These are phyloP conservation scores for Stachybotrys chlorohalonatus DNA, from an alignment of 2,329 filamentous ascomycete species.

Conservation along the genomic window DNA sequence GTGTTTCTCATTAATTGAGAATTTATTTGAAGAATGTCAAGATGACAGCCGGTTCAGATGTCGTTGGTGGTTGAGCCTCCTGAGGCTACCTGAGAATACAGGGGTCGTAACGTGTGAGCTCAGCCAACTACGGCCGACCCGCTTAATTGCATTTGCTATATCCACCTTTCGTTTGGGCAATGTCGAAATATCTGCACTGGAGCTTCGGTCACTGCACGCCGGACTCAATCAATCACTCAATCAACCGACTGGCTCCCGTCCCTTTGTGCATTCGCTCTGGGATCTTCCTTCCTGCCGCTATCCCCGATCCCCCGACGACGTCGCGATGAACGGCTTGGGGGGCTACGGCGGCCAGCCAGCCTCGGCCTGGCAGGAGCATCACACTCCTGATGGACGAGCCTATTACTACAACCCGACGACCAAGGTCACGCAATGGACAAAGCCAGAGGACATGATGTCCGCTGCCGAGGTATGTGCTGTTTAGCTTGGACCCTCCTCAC, in stretches of 20 bases:
- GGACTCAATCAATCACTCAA: too few relatives aligned
- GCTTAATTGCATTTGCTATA: not conserved
- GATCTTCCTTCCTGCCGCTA: too few relatives aligned
- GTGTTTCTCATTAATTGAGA: too few relatives aligned
- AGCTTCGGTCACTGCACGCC: not conserved
- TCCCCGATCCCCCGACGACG: too few relatives aligned
- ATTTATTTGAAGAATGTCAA: too few relatives aligned
- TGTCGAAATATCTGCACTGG: conserved; percentile 1
- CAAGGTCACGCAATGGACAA: conserved; percentile 88
- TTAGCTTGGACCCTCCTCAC: not conserved
- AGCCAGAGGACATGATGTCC: conserved; percentile 83
- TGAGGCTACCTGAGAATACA: too few relatives aligned
- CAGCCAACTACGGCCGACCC: not conserved
- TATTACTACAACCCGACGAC: conserved; percentile 90
- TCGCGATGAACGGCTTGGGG: conserved; percentile 48
- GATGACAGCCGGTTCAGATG: too few relatives aligned
- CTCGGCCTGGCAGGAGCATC: conserved; percentile 69
- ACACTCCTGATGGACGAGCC: conserved; percentile 68
- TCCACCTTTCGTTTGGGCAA: not conserved
- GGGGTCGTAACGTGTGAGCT: not conserved
- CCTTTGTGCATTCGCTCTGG: too few relatives aligned
- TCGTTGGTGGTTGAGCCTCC: too few relatives aligned
- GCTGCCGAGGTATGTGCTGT: conserved; percentile 59
- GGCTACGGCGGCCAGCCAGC: conserved; percentile 34
- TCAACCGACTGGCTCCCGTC: too few relatives aligned